Evolutionary conservation across 1,139 yeast genomes (phyloP).

Genomic region (Spathaspora sp.): DNA sequence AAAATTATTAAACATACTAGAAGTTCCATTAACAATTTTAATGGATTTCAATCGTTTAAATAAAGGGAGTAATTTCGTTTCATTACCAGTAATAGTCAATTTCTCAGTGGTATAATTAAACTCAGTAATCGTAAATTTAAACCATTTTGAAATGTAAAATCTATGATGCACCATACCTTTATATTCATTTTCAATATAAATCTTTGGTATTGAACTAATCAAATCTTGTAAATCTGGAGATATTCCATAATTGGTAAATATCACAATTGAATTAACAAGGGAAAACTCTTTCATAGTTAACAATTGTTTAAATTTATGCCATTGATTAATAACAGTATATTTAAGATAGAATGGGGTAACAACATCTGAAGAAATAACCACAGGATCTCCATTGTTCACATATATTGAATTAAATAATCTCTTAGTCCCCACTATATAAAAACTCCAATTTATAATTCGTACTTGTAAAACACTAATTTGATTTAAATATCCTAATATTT

Average conservation of each 20-base stretch:
- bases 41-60: background rate
- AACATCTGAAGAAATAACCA: background rate
- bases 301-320: background rate
- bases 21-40: background rate
- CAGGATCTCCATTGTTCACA: slow-evolving; percentile 4
- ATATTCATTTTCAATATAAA: background rate
- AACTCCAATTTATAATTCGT: background rate
- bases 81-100: background rate
- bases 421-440: background rate
- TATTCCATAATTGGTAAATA: background rate
- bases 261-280: background rate
- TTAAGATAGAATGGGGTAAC: background rate
- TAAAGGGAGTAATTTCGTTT: background rate
- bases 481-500: slow-evolving; percentile 1
- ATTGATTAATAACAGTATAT: background rate
- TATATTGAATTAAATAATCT: slow-evolving; percentile 1
- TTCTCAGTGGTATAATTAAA: background rate
- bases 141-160: background rate
- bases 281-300: background rate
- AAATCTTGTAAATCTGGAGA: background rate
- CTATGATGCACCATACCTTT: background rate
- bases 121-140: background rate
- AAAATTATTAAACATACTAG: background rate
- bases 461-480: background rate
- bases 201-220: background rate